Evolutionary conservation across 2,329 filamentous ascomycete species (phyloP), one percentile per base, ranked within the genome.

Genomic region (Leptographium radiaticola): DNA sequence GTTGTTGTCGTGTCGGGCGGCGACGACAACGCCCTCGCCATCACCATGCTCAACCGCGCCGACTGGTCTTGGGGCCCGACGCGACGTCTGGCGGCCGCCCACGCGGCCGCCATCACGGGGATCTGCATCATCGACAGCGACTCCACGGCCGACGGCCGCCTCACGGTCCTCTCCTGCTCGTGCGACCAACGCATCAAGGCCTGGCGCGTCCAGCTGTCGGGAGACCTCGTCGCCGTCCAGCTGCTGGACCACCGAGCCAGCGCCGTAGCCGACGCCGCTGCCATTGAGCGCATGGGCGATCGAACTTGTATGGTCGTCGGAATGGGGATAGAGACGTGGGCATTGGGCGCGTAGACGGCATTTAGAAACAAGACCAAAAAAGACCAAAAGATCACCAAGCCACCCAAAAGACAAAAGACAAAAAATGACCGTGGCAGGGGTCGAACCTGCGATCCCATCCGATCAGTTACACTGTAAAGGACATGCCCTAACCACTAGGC

Each of bases 21-120:
- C 25, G 93, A 98, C 62, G 93, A 97, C 66, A 93, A 93, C 57
- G 84, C 85, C 4, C 66, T 97, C 0, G 83, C 78, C 0, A 62
- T 87, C 12, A 52, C 64, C 16, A 53, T 77, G 76, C 30, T 66
- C 55, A 0, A 63, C 75, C 13, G 45, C 36, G 11, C 11, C 5
- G 31, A 15, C 39, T 31, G 33, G 51, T 49, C 39, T 1, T 53
- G 68, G 9, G 44, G 55, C 38, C 64, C 60, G 42, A 61, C 64
- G 15, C 60, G 55, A 49, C 57, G 62, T 4, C 66, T 85, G 2
- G 70, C 71, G 30, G 73, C 74, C 2, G 84, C 86, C 0, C 87
- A 93, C 62, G 81, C 83, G 0, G 85, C 86, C 1, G 84, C 86
- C 2, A 72, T 90, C 46, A 89, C 85, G 18, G 80, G 77, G 0